phyloP scores from a whole-genome alignment of 140 eudicot genomes.

The Erigeron philadelphicus region DNA sequence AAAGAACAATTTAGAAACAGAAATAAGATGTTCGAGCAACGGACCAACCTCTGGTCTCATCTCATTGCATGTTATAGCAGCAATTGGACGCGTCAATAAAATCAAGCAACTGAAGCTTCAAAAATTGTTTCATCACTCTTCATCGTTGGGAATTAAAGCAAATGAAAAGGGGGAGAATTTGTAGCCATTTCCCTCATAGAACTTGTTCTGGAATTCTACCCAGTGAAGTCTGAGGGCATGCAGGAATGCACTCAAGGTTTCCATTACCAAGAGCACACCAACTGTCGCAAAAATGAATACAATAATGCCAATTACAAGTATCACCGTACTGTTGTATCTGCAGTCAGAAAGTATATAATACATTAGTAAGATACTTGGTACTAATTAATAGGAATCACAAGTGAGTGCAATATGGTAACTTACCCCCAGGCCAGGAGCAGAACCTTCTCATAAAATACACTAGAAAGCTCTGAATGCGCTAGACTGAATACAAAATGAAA shows the following conservation, averaged over 20 bases:
- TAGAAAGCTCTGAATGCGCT: constrained; percentile 89
- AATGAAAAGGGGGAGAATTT: constrained; percentile 69
- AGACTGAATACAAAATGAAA: constrained; percentile 47
- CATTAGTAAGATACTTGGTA: background rate
- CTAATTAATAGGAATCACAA: background rate
- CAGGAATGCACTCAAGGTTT: constrained; percentile 81
- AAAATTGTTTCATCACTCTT: constrained; percentile 38
- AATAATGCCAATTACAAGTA: constrained; percentile 48
- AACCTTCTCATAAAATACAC: constrained; percentile 75
- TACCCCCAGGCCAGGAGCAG: constrained; percentile 85
- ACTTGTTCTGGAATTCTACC: constrained; percentile 86
- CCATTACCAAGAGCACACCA: constrained; percentile 79
- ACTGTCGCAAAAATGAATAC: constrained; percentile 76
- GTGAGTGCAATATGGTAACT: constrained; percentile 16
- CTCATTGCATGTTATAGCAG: constrained; percentile 4
- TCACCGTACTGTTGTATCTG: constrained; percentile 61
- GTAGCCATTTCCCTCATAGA: constrained; percentile 81
- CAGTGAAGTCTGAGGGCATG: constrained; percentile 92
- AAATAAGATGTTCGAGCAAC: background rate
- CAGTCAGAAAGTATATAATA: constrained; percentile 15
- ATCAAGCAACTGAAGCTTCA: background rate
- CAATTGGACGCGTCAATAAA: background rate
- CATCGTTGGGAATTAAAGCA: constrained; percentile 50
- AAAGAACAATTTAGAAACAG: background rate
- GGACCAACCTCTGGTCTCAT: constrained; percentile 4